Percentiles rank a stretch among this genome's conserved stretches.
These are phyloP conservation scores for Drosera spatulata DNA, from an alignment of 179 eudicot genomes.

Conservation along the genomic window DNA sequence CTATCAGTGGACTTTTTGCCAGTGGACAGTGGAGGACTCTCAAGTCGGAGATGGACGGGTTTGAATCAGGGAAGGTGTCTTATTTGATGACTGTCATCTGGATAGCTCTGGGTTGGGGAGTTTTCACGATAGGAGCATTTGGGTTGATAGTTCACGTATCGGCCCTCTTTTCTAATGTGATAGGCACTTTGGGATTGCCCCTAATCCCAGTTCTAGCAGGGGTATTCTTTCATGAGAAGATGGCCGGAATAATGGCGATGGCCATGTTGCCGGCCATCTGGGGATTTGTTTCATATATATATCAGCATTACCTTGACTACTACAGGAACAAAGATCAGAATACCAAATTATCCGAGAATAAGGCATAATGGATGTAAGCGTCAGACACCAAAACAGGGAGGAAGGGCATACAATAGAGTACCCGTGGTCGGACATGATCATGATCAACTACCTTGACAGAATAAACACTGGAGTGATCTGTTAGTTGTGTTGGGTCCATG, in stretches of 20 bases:
- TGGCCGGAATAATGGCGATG: slow-evolving; percentile 38
- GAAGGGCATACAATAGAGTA: too few relatives aligned
- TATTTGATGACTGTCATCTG: slow-evolving; percentile 45
- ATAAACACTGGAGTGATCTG: too few relatives aligned
- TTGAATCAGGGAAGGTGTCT: slow-evolving; percentile 29
- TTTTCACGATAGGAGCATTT: slow-evolving; percentile 24
- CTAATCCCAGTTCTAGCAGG: slow-evolving; percentile 37
- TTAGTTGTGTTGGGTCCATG: too few relatives aligned
- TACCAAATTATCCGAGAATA: too few relatives aligned
- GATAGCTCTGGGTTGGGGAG: slow-evolving; percentile 54
- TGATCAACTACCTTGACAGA: too few relatives aligned
- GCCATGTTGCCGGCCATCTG: slow-evolving; percentile 47
- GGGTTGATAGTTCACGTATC: slow-evolving; percentile 56
- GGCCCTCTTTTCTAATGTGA: slow-evolving; percentile 54
- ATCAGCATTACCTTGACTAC: slow-evolving; percentile 26
- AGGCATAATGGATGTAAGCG: too few relatives aligned
- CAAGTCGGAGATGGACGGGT: slow-evolving; percentile 36
- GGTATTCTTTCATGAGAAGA: slow-evolving; percentile 31
- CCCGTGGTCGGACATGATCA: too few relatives aligned
- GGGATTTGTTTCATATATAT: slow-evolving; percentile 49
- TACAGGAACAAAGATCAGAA: neutral
- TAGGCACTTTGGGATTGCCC: slow-evolving; percentile 35
- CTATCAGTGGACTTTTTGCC: slow-evolving; percentile 34
- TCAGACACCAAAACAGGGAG: too few relatives aligned
- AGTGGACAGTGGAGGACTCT: slow-evolving; percentile 48